A percentile compares a stretch with the other conserved stretches of the same genome.
Evolutionary conservation across 2,329 filamentous ascomycete genomes (phyloP).

Genomic region (Madurella mycetomatis): DNA sequence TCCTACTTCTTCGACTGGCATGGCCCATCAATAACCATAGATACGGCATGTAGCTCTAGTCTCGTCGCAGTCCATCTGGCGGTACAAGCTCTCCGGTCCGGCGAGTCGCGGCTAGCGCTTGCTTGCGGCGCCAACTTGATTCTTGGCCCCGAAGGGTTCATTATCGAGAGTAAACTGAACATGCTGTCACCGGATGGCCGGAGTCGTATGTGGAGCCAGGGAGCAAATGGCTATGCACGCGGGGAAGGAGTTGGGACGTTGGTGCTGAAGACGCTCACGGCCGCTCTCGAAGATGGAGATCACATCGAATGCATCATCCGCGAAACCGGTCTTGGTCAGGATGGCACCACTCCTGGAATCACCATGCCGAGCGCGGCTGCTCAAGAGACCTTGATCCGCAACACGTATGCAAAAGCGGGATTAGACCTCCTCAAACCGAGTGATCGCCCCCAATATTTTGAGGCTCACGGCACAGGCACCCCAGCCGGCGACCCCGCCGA

Average conservation of each 20-base stretch:
- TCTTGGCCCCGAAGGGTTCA: constrained; percentile 32
- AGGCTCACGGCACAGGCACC: constrained; percentile 40
- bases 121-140: constrained; percentile 34
- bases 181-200: constrained; percentile 36
- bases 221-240: constrained; percentile 48
- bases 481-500: constrained; percentile 23
- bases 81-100: constrained; percentile 17
- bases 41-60: constrained; percentile 17
- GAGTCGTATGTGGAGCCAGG: constrained; percentile 40
- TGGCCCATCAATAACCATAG: constrained; percentile 11
- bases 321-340: constrained; percentile 39
- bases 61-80: constrained; percentile 8
- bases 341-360: constrained; percentile 44
- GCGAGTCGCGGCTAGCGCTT: constrained; percentile 30
- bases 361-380: constrained; percentile 42
- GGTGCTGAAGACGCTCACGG: constrained; percentile 42
- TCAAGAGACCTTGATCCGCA: constrained; percentile 38
- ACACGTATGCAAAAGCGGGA: constrained; percentile 38
- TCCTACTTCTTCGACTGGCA: constrained; percentile 10
- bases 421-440: constrained; percentile 29
- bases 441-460: constrained; percentile 35
- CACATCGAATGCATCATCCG: constrained; percentile 41
- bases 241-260: constrained; percentile 48
- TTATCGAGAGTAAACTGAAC: constrained; percentile 32
- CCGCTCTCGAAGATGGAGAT: constrained; percentile 43